Evolutionary conservation across 306 rosid species (phyloP).

Genomic region (Sphenostylis stenocarpa): DNA sequence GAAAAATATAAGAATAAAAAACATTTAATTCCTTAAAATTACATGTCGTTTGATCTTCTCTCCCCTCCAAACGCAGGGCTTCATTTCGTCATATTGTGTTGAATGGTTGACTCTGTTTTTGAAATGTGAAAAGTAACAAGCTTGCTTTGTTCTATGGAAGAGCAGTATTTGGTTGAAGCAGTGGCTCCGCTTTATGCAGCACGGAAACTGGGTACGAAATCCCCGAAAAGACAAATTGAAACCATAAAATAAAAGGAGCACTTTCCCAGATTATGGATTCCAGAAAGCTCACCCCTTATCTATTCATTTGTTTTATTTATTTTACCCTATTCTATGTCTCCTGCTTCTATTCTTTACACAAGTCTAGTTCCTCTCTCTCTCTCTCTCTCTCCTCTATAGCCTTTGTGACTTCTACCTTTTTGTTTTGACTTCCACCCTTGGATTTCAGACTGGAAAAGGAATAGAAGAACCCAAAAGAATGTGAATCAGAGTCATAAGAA

Average conservation of each 20-base stretch:
- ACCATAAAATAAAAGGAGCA: conserved; percentile 6
- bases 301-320: neutral
- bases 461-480: conserved; percentile 50
- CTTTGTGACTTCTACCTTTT: conserved; percentile 24
- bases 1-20: too few species aligned
- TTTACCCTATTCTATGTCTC: conserved; percentile 30
- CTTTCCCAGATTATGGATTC: conserved; percentile 36
- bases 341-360: neutral
- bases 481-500: conserved; percentile 16
- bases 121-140: conserved; percentile 24
- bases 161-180: conserved; percentile 38
- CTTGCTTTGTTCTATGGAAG: conserved; percentile 24
- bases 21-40: too few species aligned
- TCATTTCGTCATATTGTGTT: neutral
- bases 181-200: conserved; percentile 34
- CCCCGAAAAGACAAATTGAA: conserved; percentile 3
- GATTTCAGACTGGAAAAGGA: conserved; percentile 40
- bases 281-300: neutral
- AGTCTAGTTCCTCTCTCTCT: conserved; percentile 4
- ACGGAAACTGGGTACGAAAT: conserved; percentile 35
- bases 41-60: neutral
- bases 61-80: neutral
- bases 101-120: neutral
- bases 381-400: conserved; percentile 18
- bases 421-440: conserved; percentile 19